A percentile compares a stretch with the other conserved stretches of the same genome.
Evolutionary conservation across 768 basidiomycete species (phyloP).

Genomic region (Boletus coccyginus): DNA sequence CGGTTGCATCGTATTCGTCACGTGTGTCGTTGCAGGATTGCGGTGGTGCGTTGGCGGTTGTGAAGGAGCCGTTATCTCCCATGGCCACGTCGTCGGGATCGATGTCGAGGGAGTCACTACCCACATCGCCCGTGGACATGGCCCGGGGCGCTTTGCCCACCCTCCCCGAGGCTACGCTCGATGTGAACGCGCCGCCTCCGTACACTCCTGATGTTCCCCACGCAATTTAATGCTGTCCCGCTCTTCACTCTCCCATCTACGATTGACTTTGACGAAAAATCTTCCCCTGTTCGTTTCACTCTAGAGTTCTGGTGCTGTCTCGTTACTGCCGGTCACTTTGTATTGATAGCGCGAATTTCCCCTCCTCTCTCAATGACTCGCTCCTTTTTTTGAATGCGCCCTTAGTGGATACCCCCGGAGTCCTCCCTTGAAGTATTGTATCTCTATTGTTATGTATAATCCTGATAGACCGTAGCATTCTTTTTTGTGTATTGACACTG

Average conservation of each 20-base stretch:
- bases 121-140: constrained; percentile 20
- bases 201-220: constrained; percentile 5
- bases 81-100: constrained; percentile 19
- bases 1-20: constrained; percentile 45
- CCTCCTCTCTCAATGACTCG: constrained; percentile 1
- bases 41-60: constrained; percentile 31
- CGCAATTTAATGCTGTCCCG: neutral
- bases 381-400: neutral
- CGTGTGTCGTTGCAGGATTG: constrained; percentile 43
- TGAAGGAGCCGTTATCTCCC: constrained; percentile 24
- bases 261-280: neutral
- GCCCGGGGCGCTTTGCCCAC: constrained; percentile 11
- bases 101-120: constrained; percentile 22
- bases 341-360: constrained; percentile 27
- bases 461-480: constrained; percentile 18
- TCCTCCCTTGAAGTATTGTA: constrained; percentile 4
- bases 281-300: no score
- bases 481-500: no score
- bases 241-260: neutral
- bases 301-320: neutral
- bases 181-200: constrained; percentile 18
- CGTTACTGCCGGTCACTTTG: neutral
- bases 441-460: constrained; percentile 21
- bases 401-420: constrained; percentile 17
- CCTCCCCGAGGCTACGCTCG: constrained; percentile 17